Percentiles rank a stretch among this genome's conserved stretches.
Conservation (phyloP, 1,284 basidiomycete genomes). For the Rhodotorula glutinis region DNA sequence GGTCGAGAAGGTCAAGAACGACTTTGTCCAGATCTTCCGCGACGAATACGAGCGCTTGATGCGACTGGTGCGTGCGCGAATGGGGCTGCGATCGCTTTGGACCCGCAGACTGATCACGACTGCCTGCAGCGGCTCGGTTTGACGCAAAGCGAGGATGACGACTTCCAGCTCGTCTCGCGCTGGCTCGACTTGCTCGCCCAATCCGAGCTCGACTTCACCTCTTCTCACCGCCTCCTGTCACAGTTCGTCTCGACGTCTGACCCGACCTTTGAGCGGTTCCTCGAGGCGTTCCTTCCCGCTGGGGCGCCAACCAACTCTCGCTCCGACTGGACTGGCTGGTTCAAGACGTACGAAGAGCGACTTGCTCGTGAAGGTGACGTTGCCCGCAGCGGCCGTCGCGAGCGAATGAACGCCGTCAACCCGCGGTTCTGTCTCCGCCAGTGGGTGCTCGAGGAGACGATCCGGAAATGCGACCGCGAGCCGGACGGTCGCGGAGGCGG, state of each 20-base stretch:
- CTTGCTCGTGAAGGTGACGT: conserved; percentile 58
- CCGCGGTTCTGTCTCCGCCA: conserved; percentile 86
- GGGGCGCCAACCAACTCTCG: conserved; percentile 45
- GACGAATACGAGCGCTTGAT: conserved; percentile 35
- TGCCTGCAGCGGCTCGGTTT: conserved; percentile 67
- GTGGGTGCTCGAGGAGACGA: conserved; percentile 89
- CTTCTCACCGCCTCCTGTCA: conserved; percentile 68
- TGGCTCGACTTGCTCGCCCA: conserved; percentile 66
- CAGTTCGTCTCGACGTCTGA: conserved; percentile 58
- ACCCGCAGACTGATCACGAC: too few relatives aligned
- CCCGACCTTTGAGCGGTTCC: conserved; percentile 52
- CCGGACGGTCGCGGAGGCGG: conserved; percentile 9
- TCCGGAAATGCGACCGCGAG: conserved; percentile 56
- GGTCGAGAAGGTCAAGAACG: conserved; percentile 25
- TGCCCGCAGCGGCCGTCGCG: conserved; percentile 48
- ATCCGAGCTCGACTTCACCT: conserved; percentile 76
- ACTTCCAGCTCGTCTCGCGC: conserved; percentile 63
- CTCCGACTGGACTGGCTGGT: conserved; percentile 62
- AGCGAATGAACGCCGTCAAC: conserved; percentile 60
- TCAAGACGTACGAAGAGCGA: conserved; percentile 63
- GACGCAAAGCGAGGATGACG: conserved; percentile 55
- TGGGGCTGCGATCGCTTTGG: too few relatives aligned
- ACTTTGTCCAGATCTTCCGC: conserved; percentile 28
- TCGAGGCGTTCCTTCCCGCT: conserved; percentile 55
- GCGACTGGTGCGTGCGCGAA: conserved; percentile 18